Conservation (phyloP, 2,329 filamentous ascomycete genomes). For the Tolypocladium pustulatum region DNA sequence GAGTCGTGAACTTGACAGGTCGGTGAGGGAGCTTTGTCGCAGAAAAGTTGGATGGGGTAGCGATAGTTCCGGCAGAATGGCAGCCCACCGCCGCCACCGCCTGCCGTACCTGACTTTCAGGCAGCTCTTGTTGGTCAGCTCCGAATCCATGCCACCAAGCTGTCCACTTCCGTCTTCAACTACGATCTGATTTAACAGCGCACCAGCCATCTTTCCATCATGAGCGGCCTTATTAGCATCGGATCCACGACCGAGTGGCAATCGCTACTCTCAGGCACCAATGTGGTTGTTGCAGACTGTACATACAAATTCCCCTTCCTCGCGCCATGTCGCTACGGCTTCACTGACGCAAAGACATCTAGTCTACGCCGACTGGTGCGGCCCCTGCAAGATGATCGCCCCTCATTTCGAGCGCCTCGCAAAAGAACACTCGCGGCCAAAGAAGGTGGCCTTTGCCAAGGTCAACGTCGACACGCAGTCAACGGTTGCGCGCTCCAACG, state of each 20-base stretch:
- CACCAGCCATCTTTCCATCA: conserved; percentile 11
- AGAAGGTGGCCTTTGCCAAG: conserved; percentile 81
- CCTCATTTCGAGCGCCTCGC: conserved; percentile 81
- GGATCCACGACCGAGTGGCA: conserved; percentile 61
- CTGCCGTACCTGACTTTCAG: conserved; percentile 8
- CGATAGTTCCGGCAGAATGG: conserved; percentile 16
- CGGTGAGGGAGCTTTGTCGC: background rate
- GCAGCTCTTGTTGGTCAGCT: conserved; percentile 10
- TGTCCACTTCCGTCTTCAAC: background rate
- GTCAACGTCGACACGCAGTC: conserved; percentile 81
- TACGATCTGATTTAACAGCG: background rate
- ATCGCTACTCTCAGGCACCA: conserved; percentile 58
- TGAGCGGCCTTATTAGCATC: conserved; percentile 44
- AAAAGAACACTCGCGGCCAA: conserved; percentile 66
- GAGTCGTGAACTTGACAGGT: background rate
- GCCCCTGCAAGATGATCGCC: conserved; percentile 84
- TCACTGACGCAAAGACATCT: conserved; percentile 15
- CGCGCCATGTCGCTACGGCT: background rate
- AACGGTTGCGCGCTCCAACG: conserved; percentile 65
- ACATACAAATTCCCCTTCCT: conserved; percentile 21
- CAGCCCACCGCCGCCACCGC: background rate
- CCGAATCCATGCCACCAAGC: background rate
- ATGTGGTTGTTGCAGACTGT: conserved; percentile 87
- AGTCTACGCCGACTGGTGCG: conserved; percentile 96
- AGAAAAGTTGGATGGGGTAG: conserved; percentile 4